A percentile compares a stretch with the other conserved stretches of the same genome.
Conservation (phyloP, 768 basidiomycete genomes). For the Atractiella rhizophila region DNA sequence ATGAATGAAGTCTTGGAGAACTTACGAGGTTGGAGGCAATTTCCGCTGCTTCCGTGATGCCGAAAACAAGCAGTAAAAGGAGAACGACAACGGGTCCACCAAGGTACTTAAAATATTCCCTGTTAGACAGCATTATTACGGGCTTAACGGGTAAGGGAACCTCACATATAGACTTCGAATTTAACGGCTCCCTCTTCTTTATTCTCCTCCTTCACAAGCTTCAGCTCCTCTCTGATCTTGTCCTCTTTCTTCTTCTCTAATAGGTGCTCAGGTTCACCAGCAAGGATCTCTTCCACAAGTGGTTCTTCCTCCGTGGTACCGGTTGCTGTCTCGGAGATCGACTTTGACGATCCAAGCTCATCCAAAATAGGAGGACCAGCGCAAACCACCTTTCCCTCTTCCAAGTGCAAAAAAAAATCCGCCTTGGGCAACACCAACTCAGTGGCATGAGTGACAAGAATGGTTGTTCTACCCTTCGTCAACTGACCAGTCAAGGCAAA, state of each 20-base stretch:
- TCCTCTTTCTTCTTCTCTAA: not conserved
- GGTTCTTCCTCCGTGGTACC: no score
- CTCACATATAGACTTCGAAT: not conserved
- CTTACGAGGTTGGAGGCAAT: conserved; percentile 2
- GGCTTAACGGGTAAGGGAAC: no score
- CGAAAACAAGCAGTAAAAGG: not conserved
- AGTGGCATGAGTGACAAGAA: conserved; percentile 16
- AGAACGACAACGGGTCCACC: not conserved
- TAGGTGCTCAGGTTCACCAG: not conserved
- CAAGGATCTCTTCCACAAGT: not conserved
- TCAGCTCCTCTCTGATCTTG: not conserved
- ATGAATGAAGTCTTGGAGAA: no score
- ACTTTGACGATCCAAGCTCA: no score
- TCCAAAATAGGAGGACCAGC: no score
- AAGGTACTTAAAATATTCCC: conserved; percentile 1
- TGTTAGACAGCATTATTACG: no score
- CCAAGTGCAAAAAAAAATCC: conserved; percentile 12
- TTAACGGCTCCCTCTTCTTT: conserved; percentile 2
- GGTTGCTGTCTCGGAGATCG: no score
- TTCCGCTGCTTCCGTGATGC: not conserved
- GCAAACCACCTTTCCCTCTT: conserved; percentile 8
- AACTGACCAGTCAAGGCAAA: conserved; percentile 58
- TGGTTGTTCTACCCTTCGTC: conserved; percentile 41
- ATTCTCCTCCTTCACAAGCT: not conserved
- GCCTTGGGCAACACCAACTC: conserved; percentile 10